These are phyloP conservation scores for Camellia oleifera DNA, from an alignment of 179 eudicot genomes.

Conservation along the genomic window DNA sequence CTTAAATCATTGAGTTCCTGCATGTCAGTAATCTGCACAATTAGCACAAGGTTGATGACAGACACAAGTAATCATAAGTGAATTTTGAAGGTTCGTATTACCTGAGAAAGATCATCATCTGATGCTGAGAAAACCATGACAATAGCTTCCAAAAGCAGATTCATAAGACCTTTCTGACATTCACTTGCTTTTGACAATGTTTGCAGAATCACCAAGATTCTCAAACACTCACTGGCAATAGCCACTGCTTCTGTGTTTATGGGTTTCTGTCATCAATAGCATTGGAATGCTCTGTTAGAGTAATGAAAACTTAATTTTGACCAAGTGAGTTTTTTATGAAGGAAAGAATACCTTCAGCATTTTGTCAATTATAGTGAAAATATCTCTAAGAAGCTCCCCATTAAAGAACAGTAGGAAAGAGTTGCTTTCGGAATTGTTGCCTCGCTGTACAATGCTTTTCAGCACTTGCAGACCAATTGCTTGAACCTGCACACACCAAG, in stretches of 20 bases:
- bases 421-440: conserved; percentile 36
- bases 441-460: conserved; percentile 60
- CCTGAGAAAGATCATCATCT: conserved; percentile 56
- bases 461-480: conserved; percentile 80
- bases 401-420: conserved; percentile 56
- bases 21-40: conserved; percentile 12
- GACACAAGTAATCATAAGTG: background rate
- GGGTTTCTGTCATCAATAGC: conserved; percentile 57
- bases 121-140: conserved; percentile 67
- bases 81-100: conserved; percentile 25
- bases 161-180: conserved; percentile 67
- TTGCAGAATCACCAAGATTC: conserved; percentile 79
- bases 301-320: conserved; percentile 10
- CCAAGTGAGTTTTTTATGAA: background rate
- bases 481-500: conserved; percentile 54
- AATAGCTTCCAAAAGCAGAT: conserved; percentile 74
- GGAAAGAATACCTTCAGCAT: conserved; percentile 52
- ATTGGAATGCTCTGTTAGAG: conserved; percentile 19
- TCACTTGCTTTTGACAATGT: conserved; percentile 61
- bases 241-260: conserved; percentile 68
- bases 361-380: conserved; percentile 42
- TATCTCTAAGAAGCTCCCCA: conserved; percentile 67
- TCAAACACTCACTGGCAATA: conserved; percentile 83
- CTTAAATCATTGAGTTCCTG: conserved; percentile 71
- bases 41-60: conserved; percentile 15